Percentiles rank a stretch among this genome's conserved stretches.
phyloP scores from a whole-genome alignment of 139 green algal genomes.

The Closterium sp. region DNA sequence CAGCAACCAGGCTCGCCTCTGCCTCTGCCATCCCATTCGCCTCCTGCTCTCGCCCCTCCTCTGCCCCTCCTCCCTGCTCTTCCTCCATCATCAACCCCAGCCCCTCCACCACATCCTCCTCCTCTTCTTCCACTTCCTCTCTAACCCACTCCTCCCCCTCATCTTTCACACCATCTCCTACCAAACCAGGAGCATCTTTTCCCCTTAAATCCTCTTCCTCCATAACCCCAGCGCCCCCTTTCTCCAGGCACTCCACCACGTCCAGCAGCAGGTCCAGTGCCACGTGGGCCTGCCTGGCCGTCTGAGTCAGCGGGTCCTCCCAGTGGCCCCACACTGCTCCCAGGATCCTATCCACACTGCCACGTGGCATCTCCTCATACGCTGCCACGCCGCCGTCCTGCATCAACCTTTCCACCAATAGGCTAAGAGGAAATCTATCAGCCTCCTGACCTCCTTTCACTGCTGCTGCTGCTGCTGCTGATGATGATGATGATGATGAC shows the following conservation, averaged over 20 bases:
- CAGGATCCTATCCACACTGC: constrained; percentile 27
- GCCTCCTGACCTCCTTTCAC: not conserved
- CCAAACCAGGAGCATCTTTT: not conserved
- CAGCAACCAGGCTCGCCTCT: not conserved
- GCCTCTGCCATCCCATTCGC: not conserved
- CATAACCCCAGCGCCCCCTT: not conserved
- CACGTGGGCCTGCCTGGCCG: constrained; percentile 50
- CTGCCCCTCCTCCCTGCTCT: not conserved
- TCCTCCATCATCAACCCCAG: not conserved
- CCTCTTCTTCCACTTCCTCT: not conserved
- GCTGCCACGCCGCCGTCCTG: not conserved
- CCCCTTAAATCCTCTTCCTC: not conserved
- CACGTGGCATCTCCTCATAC: constrained; percentile 18
- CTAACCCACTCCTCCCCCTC: not conserved
- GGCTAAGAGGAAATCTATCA: not conserved
- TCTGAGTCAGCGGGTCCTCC: constrained; percentile 60
- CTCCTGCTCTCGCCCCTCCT: not conserved
- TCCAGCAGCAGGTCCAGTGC: constrained; percentile 43
- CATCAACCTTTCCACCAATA: not conserved
- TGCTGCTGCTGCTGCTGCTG: not conserved
- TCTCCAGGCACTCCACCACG: not conserved
- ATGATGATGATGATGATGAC: too few species aligned
- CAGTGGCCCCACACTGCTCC: constrained; percentile 52
- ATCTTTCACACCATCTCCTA: not conserved
- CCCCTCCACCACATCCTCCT: constrained; percentile 9